phyloP scores from a whole-genome alignment of 2,329 filamentous ascomycete species.

The Penicillium sp. region DNA sequence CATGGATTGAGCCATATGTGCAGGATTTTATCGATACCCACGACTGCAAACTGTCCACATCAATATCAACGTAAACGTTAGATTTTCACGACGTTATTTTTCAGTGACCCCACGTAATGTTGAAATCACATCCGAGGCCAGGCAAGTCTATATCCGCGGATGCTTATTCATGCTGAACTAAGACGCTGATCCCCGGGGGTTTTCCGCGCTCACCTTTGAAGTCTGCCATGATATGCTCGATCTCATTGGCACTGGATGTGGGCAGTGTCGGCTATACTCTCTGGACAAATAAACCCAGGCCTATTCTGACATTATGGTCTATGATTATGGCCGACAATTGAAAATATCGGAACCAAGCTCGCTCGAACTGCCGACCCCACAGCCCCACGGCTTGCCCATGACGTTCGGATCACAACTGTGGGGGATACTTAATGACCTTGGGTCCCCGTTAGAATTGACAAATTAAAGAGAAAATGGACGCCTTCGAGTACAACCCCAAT shows the following conservation, averaged over 20 bases:
- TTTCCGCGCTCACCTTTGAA: constrained; percentile 5
- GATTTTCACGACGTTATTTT: not conserved
- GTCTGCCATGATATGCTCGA: not conserved
- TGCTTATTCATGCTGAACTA: constrained; percentile 20
- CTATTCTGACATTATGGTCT: not conserved
- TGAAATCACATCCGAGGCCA: constrained; percentile 5
- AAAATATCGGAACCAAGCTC: constrained; percentile 10
- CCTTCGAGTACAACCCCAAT: constrained; percentile 56
- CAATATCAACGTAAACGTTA: not conserved
- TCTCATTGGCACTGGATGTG: not conserved
- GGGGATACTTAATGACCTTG: constrained; percentile 17
- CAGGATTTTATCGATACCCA: constrained; percentile 22
- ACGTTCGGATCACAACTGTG: constrained; percentile 12
- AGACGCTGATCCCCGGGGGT: constrained; percentile 1
- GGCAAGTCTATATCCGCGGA: constrained; percentile 5
- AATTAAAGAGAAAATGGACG: constrained; percentile 42
- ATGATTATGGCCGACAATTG: not conserved
- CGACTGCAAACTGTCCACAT: constrained; percentile 5
- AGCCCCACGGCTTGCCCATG: constrained; percentile 11
- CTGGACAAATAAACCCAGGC: not conserved
- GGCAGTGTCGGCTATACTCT: not conserved
- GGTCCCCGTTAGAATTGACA: not conserved
- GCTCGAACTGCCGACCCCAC: constrained; percentile 20
- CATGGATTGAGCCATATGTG: constrained; percentile 35
- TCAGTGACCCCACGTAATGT: too few species aligned